A percentile compares a stretch with the other conserved stretches of the same genome.
Conservation (phyloP, 495 filamentous ascomycete genomes). For the Lindgomyces ingoldianus region DNA sequence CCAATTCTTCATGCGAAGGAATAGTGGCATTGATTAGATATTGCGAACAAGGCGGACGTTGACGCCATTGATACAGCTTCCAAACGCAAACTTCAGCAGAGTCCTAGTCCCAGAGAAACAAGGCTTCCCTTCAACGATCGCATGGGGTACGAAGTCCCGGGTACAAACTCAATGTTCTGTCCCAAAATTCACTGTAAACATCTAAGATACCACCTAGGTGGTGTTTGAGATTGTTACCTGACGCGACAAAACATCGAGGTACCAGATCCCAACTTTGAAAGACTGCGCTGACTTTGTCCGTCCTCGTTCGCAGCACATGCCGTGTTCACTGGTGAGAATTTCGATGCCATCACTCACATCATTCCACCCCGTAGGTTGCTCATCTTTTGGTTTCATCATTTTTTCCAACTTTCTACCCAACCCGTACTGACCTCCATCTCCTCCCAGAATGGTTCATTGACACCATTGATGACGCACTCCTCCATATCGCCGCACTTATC, state of each 20-base stretch:
- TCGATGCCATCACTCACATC: not conserved
- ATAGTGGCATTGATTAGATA: too few species aligned
- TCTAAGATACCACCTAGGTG: too few species aligned
- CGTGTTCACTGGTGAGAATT: constrained; percentile 16
- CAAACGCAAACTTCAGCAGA: constrained; percentile 44
- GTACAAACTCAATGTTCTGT: too few species aligned
- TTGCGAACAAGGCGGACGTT: not conserved
- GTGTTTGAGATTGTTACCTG: too few species aligned
- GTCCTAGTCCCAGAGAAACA: constrained; percentile 23
- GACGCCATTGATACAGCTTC: constrained; percentile 39
- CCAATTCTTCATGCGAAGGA: too few species aligned
- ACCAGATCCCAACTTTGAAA: too few species aligned
- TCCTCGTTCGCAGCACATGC: too few species aligned
- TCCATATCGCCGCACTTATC: constrained; percentile 35
- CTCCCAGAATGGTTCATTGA: constrained; percentile 32
- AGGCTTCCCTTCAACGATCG: constrained; percentile 21
- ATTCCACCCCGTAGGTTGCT: constrained; percentile 19
- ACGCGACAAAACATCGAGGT: too few species aligned
- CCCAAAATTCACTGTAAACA: too few species aligned
- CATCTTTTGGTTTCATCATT: not conserved
- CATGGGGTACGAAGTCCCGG: constrained; percentile 11
- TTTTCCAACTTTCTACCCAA: not conserved
- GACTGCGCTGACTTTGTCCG: too few species aligned
- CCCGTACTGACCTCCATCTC: too few species aligned
- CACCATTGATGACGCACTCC: constrained; percentile 22